Conservation (phyloP, 345 rosid species). For the Gossypium australe region DNA sequence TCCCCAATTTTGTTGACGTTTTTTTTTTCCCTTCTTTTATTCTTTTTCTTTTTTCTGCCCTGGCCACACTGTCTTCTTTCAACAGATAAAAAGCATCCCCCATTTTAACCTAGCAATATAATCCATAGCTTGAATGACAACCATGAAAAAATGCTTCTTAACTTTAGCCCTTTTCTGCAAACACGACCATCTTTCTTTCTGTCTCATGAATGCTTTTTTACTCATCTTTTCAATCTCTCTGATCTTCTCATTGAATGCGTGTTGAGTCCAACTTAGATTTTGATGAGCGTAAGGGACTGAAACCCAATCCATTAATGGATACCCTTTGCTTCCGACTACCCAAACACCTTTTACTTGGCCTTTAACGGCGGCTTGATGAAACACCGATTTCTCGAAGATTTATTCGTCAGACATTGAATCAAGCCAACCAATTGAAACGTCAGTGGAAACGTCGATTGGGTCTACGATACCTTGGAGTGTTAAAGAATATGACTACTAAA, state of each 20-base stretch:
- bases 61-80: constrained; percentile 31
- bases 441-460: background rate
- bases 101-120: constrained; percentile 23
- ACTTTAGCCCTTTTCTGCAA: background rate
- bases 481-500: too few relatives aligned
- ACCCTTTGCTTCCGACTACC: background rate
- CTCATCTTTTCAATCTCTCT: background rate
- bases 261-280: background rate
- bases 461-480: background rate
- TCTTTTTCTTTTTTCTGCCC: too few relatives aligned
- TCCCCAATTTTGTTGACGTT: too few relatives aligned
- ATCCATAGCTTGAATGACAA: too few relatives aligned
- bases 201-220: background rate
- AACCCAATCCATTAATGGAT: background rate
- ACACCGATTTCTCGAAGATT: background rate
- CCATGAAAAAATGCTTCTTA: constrained; percentile 28
- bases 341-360: background rate
- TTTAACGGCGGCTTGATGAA: background rate
- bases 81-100: constrained; percentile 67
- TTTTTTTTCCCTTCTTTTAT: too few relatives aligned
- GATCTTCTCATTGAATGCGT: background rate
- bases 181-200: background rate
- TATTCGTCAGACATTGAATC: background rate
- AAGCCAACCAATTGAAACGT: background rate
- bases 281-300: background rate